phyloP scores from a whole-genome alignment of 495 filamentous ascomycete genomes.

The Clavariopsis aquatica region DNA sequence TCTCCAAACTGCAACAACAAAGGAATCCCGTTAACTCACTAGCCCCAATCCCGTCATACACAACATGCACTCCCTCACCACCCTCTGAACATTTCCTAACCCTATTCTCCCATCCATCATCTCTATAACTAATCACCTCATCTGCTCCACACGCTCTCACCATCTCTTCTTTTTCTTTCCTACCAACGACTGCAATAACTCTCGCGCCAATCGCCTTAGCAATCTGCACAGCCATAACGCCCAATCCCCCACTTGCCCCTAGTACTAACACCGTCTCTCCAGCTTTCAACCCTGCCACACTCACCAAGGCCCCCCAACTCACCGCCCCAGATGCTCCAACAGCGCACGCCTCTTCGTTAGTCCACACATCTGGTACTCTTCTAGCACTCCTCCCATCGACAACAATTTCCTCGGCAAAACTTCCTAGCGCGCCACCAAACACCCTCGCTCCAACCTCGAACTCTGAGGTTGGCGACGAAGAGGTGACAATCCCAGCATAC shows the following conservation, averaged over 20 bases:
- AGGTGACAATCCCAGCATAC: slow-evolving; percentile 31
- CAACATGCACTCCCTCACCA: slow-evolving; percentile 34
- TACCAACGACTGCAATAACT: slow-evolving; percentile 29
- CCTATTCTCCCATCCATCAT: slow-evolving; percentile 29
- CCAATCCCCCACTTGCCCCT: slow-evolving; percentile 32
- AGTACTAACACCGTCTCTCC: slow-evolving; percentile 31
- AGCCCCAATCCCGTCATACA: slow-evolving; percentile 36
- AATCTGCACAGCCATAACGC: slow-evolving; percentile 35
- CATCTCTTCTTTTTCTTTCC: slow-evolving; percentile 24
- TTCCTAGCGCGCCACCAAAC: slow-evolving; percentile 29
- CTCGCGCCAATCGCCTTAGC: slow-evolving; percentile 30
- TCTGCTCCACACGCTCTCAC: slow-evolving; percentile 28
- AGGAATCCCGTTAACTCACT: neutral
- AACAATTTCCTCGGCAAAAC: slow-evolving; percentile 20
- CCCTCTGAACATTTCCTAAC: slow-evolving; percentile 29
- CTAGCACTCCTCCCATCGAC: slow-evolving; percentile 17
- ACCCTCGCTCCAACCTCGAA: slow-evolving; percentile 27
- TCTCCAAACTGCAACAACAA: too few species aligned
- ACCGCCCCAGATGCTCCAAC: slow-evolving; percentile 30
- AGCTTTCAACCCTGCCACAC: slow-evolving; percentile 10
- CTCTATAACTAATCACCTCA: slow-evolving; percentile 27
- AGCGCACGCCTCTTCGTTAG: slow-evolving; percentile 28
- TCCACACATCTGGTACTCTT: slow-evolving; percentile 21
- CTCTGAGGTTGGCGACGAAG: slow-evolving; percentile 12
- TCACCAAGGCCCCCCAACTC: slow-evolving; percentile 18